phyloP scores from a whole-genome alignment of 306 rosid species.

The Macrotyloma uniflorum region DNA sequence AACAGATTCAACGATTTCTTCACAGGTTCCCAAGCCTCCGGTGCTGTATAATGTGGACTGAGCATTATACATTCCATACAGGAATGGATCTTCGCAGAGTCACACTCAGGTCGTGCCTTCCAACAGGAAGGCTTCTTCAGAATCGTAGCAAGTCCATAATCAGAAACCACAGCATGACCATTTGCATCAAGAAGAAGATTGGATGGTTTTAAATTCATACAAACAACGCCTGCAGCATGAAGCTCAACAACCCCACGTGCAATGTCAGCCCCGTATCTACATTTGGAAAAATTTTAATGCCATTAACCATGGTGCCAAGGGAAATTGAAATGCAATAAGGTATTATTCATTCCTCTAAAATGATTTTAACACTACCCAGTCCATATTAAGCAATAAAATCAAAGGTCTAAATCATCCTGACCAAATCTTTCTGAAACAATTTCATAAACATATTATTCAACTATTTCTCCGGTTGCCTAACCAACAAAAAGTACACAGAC shows the following conservation, averaged over 20 bases:
- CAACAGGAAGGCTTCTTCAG: slow-evolving; percentile 90
- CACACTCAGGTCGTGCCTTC: slow-evolving; percentile 82
- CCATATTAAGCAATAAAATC: slow-evolving; percentile 20
- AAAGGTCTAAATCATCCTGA: not conserved
- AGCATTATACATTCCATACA: slow-evolving; percentile 99
- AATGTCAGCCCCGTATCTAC: slow-evolving; percentile 96
- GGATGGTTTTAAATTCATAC: slow-evolving; percentile 98
- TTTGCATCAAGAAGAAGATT: slow-evolving; percentile 89
- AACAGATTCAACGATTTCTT: slow-evolving; percentile 83
- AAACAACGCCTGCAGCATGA: slow-evolving; percentile 95
- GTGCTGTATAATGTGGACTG: slow-evolving; percentile 94
- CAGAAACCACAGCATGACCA: slow-evolving; percentile 95
- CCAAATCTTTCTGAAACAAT: slow-evolving; percentile 22
- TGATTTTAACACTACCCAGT: not conserved
- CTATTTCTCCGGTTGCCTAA: not conserved
- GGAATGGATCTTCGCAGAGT: slow-evolving; percentile 81
- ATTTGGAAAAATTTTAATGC: slow-evolving; percentile 44
- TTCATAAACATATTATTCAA: slow-evolving; percentile 13
- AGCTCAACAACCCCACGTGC: slow-evolving; percentile 98
- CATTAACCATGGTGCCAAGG: slow-evolving; percentile 21
- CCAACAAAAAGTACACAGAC: slow-evolving; percentile 11
- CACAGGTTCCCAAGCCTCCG: slow-evolving; percentile 99
- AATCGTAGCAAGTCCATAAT: slow-evolving; percentile 95
- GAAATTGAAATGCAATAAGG: slow-evolving; percentile 7
- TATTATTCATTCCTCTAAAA: slow-evolving; percentile 9